phyloP scores from a whole-genome alignment of 345 rosid species.

The Acer yangbiense region DNA sequence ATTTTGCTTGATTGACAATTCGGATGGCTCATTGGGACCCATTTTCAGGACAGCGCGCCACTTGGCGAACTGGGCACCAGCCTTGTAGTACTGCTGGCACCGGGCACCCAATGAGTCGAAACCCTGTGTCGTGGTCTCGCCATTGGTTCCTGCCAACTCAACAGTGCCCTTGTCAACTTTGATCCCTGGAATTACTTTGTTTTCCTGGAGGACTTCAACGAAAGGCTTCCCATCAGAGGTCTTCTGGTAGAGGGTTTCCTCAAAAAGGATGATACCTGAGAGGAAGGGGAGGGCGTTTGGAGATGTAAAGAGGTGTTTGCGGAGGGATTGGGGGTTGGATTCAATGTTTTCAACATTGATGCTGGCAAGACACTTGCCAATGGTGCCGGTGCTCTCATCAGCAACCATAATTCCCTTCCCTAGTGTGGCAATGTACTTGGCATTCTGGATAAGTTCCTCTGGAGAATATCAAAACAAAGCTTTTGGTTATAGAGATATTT shows the following conservation, averaged over 20 bases:
- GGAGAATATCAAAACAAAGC: conserved; percentile 20
- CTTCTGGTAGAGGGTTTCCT: conserved; percentile 93
- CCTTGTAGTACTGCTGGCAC: too few species aligned
- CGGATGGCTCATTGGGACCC: too few species aligned
- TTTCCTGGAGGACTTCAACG: conserved; percentile 59
- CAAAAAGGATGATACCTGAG: conserved; percentile 94
- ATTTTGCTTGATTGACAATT: too few species aligned
- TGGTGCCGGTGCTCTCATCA: conserved; percentile 97
- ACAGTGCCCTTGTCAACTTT: too few species aligned
- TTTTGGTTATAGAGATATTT: not conserved
- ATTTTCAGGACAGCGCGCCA: too few species aligned
- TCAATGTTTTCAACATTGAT: conserved; percentile 89
- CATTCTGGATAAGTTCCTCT: conserved; percentile 91
- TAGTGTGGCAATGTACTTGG: conserved; percentile 90
- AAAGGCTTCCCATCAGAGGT: conserved; percentile 70
- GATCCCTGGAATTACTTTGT: conserved; percentile 48
- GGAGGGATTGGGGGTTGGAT: conserved; percentile 90
- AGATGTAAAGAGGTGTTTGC: conserved; percentile 88
- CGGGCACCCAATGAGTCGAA: too few species aligned
- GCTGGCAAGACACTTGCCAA: conserved; percentile 88
- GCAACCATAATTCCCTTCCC: conserved; percentile 97
- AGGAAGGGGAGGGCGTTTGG: conserved; percentile 67
- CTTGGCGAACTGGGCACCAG: too few species aligned
- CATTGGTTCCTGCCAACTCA: too few species aligned
- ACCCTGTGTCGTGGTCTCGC: too few species aligned